Evolutionary conservation across 192 early-diverging fungal genomes (phyloP), one percentile per base, ranked within the genome.

Genomic region (Coemansia sp.): DNA sequence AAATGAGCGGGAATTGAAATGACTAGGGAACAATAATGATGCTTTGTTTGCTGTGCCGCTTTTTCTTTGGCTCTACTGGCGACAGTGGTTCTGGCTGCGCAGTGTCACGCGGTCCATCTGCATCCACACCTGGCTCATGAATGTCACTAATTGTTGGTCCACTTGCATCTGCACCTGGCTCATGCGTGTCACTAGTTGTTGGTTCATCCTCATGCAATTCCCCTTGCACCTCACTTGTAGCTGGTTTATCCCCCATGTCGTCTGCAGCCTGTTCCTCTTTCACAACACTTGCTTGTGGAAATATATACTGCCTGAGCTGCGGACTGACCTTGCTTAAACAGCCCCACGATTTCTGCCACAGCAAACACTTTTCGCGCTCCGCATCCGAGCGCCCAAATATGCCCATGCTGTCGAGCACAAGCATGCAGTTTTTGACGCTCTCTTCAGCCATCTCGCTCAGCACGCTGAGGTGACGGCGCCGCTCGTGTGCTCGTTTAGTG

Each of bases 381-480:
- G 54, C 26, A 38, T 54, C 62, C 49, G 49, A 53, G 48, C 31
- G 43, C 1, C 62, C 59, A 50, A 81, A 72, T 23, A 81, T 72
- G 6, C 55, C 65, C 66, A 72, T 75, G 51, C 55, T 69, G 57
- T 69, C 67, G 23, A 81, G 55, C 22, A 81, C 73, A 56, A 81
- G 78, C 59, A 81, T 51, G 61, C 78, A 72, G 43, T 81, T 81
- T 35, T 71, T 75, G 19, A 62, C 26, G 57, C 72, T 75, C 27
- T 81, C 78, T 21, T 72, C 78, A 10, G 78, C 78, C 78, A 81
- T 75, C 67, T 81, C 78, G 48, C 68, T 73, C 31, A 81, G 61
- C 51, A 72, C 78, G 8, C 56, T 48, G 59, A 81, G 35, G 31
- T 81, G 78, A 2, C 57, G 43, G 14, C 61, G 64, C 39, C 66